These are phyloP conservation scores for Aspergillus versicolor DNA, from an alignment of 2,329 filamentous ascomycete genomes.

Conservation along the genomic window DNA sequence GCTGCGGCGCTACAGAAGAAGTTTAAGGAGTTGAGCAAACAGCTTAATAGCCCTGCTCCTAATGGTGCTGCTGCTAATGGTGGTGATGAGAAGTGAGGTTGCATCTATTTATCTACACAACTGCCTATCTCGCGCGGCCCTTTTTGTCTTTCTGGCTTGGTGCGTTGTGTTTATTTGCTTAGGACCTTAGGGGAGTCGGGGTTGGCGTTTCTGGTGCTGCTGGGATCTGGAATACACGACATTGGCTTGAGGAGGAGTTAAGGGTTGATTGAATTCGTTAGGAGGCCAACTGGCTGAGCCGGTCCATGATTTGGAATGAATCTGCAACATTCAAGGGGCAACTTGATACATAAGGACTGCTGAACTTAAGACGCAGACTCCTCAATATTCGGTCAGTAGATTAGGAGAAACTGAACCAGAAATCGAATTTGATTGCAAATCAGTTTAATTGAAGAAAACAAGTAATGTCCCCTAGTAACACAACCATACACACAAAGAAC, in stretches of 20 bases:
- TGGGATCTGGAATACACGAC: not conserved
- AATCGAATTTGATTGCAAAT: not conserved
- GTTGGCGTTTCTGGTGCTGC: not conserved
- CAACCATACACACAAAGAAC: not conserved
- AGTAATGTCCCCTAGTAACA: not conserved
- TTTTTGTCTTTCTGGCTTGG: not conserved
- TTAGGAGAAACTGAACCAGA: not conserved
- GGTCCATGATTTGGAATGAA: not conserved
- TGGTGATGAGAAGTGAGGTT: not conserved
- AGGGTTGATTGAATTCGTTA: not conserved
- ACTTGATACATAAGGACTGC: not conserved
- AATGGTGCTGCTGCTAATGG: not conserved
- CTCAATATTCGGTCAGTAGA: not conserved
- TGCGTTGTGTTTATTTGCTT: not conserved
- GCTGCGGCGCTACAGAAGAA: conserved; percentile 36
- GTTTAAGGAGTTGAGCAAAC: conserved; percentile 41
- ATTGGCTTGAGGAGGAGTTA: not conserved
- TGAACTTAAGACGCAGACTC: not conserved
- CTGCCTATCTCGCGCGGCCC: not conserved
- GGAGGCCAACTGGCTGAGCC: not conserved
- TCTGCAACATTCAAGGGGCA: not conserved
- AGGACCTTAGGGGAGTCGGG: not conserved
- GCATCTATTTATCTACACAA: not conserved
- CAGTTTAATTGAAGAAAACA: not conserved
- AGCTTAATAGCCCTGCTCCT: not conserved